Percentiles rank a stretch among this genome's conserved stretches.
phyloP scores from a whole-genome alignment of 768 basidiomycete species.

The Macrolepiota dolichaula region DNA sequence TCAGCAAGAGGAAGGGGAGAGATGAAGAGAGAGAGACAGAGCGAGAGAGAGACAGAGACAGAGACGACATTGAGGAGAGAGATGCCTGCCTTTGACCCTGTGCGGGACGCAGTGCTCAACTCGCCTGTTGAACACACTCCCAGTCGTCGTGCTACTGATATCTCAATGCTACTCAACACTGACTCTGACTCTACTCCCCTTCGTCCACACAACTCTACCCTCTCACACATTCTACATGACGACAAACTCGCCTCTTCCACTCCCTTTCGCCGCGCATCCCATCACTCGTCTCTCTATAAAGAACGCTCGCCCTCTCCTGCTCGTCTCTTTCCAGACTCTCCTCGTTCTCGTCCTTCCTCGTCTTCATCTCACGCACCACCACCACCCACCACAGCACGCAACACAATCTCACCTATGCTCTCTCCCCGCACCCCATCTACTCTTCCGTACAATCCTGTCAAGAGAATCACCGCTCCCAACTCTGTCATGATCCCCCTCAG shows the following conservation, averaged over 20 bases:
- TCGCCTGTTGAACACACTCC: conserved; percentile 57
- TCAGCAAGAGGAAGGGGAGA: conserved; percentile 18
- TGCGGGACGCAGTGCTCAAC: conserved; percentile 82
- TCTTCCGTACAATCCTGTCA: conserved; percentile 63
- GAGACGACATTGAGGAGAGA: conserved; percentile 10
- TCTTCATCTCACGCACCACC: conserved; percentile 28
- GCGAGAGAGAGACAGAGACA: too few relatives aligned
- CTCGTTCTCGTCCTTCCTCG: conserved; percentile 27
- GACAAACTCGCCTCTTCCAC: conserved; percentile 30
- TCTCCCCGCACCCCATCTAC: conserved; percentile 24
- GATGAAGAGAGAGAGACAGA: too few relatives aligned
- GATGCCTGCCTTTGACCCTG: conserved; percentile 83
- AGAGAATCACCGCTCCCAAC: conserved; percentile 55
- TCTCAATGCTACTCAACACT: conserved; percentile 74
- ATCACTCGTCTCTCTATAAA: conserved; percentile 9
- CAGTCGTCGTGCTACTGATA: conserved; percentile 65
- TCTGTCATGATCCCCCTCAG: conserved; percentile 67
- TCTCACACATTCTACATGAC: conserved; percentile 36
- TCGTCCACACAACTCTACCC: conserved; percentile 38
- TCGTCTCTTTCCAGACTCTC: conserved; percentile 18
- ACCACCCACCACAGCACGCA: conserved; percentile 24
- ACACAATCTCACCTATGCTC: neutral
- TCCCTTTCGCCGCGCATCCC: conserved; percentile 24
- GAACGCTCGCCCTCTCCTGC: conserved; percentile 6
- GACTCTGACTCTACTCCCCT: conserved; percentile 29